Evolutionary conservation across 345 rosid species (phyloP).

Genomic region (Citrus unshiu): DNA sequence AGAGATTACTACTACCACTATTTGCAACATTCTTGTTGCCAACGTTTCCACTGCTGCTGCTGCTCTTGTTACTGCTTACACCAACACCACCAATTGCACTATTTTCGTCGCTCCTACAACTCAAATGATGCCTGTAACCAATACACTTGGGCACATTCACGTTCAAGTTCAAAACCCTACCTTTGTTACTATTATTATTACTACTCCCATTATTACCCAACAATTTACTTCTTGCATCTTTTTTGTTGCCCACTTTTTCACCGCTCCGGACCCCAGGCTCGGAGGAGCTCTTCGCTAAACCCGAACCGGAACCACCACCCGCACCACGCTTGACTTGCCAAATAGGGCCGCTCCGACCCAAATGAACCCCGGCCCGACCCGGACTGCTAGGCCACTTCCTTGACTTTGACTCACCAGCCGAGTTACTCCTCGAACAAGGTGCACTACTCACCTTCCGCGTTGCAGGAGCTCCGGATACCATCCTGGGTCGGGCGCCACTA

Average conservation of each 20-base stretch:
- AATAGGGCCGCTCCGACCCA: conserved; percentile 71
- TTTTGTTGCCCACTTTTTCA: conserved; percentile 20
- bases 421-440: conserved; percentile 78
- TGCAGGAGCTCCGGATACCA: conserved; percentile 36
- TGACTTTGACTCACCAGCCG: conserved; percentile 55
- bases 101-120: conserved; percentile 53
- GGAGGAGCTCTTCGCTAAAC: conserved; percentile 1
- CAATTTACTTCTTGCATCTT: conserved; percentile 12
- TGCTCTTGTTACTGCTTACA: neutral
- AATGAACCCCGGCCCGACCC: conserved; percentile 57
- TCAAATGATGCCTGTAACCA: conserved; percentile 62
- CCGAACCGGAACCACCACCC: conserved; percentile 7
- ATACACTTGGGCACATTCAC: conserved; percentile 62
- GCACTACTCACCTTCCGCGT: conserved; percentile 73
- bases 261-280: conserved; percentile 18
- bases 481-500: conserved; percentile 47
- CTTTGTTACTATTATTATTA: neutral
- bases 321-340: conserved; percentile 63
- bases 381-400: conserved; percentile 72
- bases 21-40: neutral
- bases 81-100: conserved; percentile 6
- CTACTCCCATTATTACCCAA: neutral
- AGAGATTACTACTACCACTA: conserved; percentile 26
- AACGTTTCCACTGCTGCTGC: neutral
- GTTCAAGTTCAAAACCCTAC: conserved; percentile 45